Conservation (phyloP, 352 stramenopile species). For the Phytophthora foliorum region DNA sequence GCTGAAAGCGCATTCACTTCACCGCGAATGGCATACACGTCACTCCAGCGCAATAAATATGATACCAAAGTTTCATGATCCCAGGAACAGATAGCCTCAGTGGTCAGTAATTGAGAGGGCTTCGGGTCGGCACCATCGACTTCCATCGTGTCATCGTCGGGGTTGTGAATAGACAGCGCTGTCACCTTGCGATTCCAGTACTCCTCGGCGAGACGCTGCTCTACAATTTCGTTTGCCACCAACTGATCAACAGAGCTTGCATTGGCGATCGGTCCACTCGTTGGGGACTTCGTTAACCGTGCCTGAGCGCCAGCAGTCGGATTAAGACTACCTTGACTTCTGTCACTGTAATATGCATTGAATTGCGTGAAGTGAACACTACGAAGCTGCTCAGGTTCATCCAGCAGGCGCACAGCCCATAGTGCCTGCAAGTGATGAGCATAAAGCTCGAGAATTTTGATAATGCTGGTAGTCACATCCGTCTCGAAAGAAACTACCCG, state of each 20-base stretch:
- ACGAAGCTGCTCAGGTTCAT: slow-evolving; percentile 53
- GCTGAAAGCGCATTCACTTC: slow-evolving; percentile 45
- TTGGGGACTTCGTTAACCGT: neutral
- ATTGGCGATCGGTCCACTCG: neutral
- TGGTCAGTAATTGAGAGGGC: slow-evolving; percentile 17
- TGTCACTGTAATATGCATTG: slow-evolving; percentile 80
- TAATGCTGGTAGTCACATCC: slow-evolving; percentile 65
- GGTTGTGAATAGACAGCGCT: slow-evolving; percentile 23
- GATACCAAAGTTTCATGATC: slow-evolving; percentile 33
- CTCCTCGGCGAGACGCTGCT: slow-evolving; percentile 40
- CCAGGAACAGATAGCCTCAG: slow-evolving; percentile 48
- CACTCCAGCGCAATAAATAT: slow-evolving; percentile 59
- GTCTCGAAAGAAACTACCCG: slow-evolving; percentile 70
- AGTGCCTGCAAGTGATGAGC: slow-evolving; percentile 64
- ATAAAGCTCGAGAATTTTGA: slow-evolving; percentile 72
- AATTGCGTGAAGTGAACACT: slow-evolving; percentile 73
- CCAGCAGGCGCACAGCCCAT: slow-evolving; percentile 59
- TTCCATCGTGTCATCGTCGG: slow-evolving; percentile 20
- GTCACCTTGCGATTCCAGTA: slow-evolving; percentile 60
- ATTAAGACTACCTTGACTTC: slow-evolving; percentile 42
- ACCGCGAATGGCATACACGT: slow-evolving; percentile 50
- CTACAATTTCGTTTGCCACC: slow-evolving; percentile 33
- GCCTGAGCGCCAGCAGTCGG: slow-evolving; percentile 14
- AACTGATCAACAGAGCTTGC: slow-evolving; percentile 18
- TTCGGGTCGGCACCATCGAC: slow-evolving; percentile 1